phyloP scores from a whole-genome alignment of 768 basidiomycete species.

The Butyriboletus loyo region DNA sequence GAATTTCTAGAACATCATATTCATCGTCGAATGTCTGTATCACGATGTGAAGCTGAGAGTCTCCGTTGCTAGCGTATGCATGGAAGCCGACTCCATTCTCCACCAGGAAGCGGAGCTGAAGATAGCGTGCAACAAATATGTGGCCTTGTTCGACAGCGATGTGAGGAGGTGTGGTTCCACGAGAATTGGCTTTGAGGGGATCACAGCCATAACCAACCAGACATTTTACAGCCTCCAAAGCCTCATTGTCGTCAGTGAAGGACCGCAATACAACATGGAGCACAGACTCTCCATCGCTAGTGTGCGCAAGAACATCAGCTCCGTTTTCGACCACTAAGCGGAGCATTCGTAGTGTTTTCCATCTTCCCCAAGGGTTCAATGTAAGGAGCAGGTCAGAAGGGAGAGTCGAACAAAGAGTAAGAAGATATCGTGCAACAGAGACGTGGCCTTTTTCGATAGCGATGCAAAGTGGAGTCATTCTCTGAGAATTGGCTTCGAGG shows the following conservation, averaged over 20 bases:
- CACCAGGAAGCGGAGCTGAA: neutral
- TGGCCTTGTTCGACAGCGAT: neutral
- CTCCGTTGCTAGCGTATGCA: neutral
- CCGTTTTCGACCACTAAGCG: neutral
- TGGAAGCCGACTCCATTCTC: neutral
- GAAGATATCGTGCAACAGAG: neutral
- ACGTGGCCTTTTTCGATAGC: neutral
- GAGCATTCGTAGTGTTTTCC: neutral
- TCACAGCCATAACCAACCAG: neutral
- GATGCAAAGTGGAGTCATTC: neutral
- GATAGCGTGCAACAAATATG: neutral
- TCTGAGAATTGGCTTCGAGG: neutral
- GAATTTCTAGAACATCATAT: neutral
- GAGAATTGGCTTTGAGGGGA: neutral
- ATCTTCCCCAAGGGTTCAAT: neutral
- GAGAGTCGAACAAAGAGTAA: neutral
- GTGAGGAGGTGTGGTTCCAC: neutral
- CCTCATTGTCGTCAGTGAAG: neutral
- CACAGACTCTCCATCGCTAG: neutral
- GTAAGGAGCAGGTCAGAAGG: neutral
- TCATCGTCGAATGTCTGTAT: neutral
- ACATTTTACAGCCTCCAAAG: neutral
- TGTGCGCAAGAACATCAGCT: neutral
- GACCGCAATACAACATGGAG: neutral
- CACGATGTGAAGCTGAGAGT: neutral